Evolutionary conservation across 768 basidiomycete genomes (phyloP), one percentile per base, ranked within the genome.

Genomic region (Pholiota microspora): DNA sequence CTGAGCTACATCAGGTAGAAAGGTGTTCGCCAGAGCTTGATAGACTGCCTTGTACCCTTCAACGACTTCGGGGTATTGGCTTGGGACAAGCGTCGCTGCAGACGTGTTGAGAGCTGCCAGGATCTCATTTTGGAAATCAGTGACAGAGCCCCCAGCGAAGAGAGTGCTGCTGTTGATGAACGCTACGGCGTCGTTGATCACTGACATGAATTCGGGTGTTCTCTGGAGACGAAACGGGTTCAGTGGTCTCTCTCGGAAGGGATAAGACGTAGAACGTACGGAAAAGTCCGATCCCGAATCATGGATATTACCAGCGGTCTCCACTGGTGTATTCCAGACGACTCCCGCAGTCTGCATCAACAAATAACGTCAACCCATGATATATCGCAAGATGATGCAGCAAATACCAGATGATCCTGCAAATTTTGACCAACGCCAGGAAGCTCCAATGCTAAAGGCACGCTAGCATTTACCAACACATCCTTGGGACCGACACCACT

Each of bases 121-220:
- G 62, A 46, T 62, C 46, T 60, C 55, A 4, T 40, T 35, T 31
- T 64, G 60, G 42, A 68, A 56, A 7, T 35, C 55, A 23, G 58
- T 10, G 0, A 23, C 35, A 9, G 53, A 7, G 2, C 48, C 57
- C 7, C 59, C 57, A 38, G 69, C 74, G 55, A 83, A 71, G 28
- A 82, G 73, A 29, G 67, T 67, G 32, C 77, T 75, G 56, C 75
- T 69, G 67, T 84, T 84, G 59, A 77, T 73, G 63, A 84, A 88
- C 6, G 80, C 80, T 34, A 81, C 81, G 3, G 84, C 85, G 29
- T 81, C 77, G 72, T 86, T 88, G 64, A 86, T 73, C 65, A 79
- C 82, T 2, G 83, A 85, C 13, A 76, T 61, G 67, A 81, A 53
- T 52, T 68, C 67, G 1, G 70, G 49, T 6, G 69, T 59, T 52